These are phyloP conservation scores for Boletales sp. DNA, from an alignment of 768 basidiomycete genomes.

Conservation along the genomic window DNA sequence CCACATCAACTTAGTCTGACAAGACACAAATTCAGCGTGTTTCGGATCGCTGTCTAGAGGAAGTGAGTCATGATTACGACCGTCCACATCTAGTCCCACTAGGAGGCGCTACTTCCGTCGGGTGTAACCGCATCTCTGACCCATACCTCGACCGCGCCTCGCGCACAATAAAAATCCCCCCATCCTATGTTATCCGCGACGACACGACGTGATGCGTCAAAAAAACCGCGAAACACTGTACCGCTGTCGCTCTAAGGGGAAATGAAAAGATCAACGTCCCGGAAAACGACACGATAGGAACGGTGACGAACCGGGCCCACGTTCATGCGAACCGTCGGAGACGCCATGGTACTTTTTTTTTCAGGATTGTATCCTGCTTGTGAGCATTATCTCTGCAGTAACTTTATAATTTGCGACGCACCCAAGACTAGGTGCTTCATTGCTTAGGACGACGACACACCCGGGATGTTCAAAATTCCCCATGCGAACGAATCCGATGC, in stretches of 20 bases:
- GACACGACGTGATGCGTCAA: conserved; percentile 42
- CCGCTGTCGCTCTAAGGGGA: conserved; percentile 28
- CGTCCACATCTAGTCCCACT: too few species aligned
- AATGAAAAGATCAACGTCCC: conserved; percentile 8
- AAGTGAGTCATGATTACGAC: too few species aligned
- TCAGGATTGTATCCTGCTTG: background rate
- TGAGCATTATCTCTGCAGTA: too few species aligned
- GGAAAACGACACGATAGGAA: conserved; percentile 1
- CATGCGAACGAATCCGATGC: conserved; percentile 72
- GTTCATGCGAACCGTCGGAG: conserved; percentile 52
- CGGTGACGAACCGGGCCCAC: conserved; percentile 52
- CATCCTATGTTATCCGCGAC: conserved; percentile 54
- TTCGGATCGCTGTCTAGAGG: too few species aligned
- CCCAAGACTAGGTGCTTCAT: conserved; percentile 31
- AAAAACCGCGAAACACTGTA: conserved; percentile 44
- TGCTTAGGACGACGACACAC: conserved; percentile 72
- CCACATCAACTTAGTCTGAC: too few species aligned
- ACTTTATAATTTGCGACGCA: conserved; percentile 8
- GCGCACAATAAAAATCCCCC: conserved; percentile 61
- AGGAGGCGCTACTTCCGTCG: background rate
- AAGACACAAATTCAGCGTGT: too few species aligned
- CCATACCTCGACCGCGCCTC: conserved; percentile 62
- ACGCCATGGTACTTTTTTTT: conserved; percentile 12
- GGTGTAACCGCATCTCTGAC: conserved; percentile 15
- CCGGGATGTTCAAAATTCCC: conserved; percentile 55